Evolutionary conservation across 2,329 filamentous ascomycete species (phyloP).

Genomic region (Plenodomus tracheiphilus): DNA sequence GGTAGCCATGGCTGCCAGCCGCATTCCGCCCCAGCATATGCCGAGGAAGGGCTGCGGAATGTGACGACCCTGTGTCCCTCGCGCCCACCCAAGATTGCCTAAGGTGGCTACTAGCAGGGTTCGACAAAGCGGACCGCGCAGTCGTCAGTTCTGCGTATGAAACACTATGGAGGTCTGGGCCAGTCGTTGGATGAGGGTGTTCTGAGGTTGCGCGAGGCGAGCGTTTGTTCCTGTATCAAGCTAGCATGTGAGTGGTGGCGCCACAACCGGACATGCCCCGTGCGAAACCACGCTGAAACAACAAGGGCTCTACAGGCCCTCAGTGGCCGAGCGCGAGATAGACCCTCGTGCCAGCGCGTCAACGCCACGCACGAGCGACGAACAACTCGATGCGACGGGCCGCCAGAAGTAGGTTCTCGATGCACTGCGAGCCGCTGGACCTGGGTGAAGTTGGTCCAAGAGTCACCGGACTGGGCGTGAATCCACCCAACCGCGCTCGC

Average conservation of each 20-base stretch:
- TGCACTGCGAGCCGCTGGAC: conserved; percentile 19
- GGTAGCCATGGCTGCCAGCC: conserved; percentile 28
- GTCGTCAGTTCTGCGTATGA: conserved; percentile 30
- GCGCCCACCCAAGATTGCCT: conserved; percentile 26
- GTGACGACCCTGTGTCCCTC: conserved; percentile 27
- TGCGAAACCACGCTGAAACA: conserved; percentile 28
- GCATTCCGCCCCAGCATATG: conserved; percentile 25
- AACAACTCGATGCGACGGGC: conserved; percentile 30
- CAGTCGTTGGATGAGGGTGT: conserved; percentile 31
- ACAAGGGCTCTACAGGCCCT: conserved; percentile 17
- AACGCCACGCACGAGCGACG: conserved; percentile 22
- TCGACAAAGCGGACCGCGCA: conserved; percentile 22
- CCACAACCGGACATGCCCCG: conserved; percentile 27
- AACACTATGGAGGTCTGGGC: conserved; percentile 34
- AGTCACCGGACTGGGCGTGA: background rate
- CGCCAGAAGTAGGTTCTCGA: conserved; percentile 23
- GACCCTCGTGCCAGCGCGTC: conserved; percentile 29
- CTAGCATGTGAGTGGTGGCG: conserved; percentile 25
- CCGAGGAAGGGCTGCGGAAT: conserved; percentile 29
- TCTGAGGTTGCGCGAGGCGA: conserved; percentile 28
- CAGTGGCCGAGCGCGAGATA: conserved; percentile 25
- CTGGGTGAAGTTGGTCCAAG: background rate
- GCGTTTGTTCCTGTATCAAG: conserved; percentile 28
- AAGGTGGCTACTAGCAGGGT: conserved; percentile 29
- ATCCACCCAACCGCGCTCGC: background rate